A percentile compares a stretch with the other conserved stretches of the same genome.
Conservation (phyloP, 1,284 basidiomycete genomes). For the Leccinum pseudoinsigne region DNA sequence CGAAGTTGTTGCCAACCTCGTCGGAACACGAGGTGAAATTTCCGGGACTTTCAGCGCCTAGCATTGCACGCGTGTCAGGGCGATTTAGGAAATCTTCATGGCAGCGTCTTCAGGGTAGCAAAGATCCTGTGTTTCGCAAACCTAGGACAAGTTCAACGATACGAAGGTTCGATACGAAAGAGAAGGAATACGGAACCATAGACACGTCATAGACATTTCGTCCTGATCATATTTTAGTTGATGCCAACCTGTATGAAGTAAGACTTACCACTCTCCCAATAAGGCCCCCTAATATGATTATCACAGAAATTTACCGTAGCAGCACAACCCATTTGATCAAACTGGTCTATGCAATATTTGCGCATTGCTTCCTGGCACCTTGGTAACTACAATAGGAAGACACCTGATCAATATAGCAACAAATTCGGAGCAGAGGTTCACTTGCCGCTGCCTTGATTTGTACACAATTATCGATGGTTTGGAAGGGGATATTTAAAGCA, state of each 20-base stretch:
- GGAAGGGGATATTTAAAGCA: slow-evolving; percentile 55
- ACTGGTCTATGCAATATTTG: slow-evolving; percentile 49
- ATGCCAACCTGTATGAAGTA: neutral
- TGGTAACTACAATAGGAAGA: slow-evolving; percentile 42
- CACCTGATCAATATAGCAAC: neutral
- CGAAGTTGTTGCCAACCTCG: slow-evolving; percentile 50
- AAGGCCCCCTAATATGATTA: slow-evolving; percentile 49
- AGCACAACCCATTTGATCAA: slow-evolving; percentile 61
- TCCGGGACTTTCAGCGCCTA: slow-evolving; percentile 57
- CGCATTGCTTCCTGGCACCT: slow-evolving; percentile 52
- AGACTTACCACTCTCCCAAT: slow-evolving; percentile 50
- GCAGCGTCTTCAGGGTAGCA: slow-evolving; percentile 55
- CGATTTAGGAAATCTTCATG: slow-evolving; percentile 57
- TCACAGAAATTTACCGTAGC: slow-evolving; percentile 67
- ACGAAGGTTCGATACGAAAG: neutral
- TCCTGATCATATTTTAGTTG: slow-evolving; percentile 34
- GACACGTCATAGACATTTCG: slow-evolving; percentile 73
- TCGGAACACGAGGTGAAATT: slow-evolving; percentile 61
- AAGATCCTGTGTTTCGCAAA: slow-evolving; percentile 49
- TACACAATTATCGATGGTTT: slow-evolving; percentile 56
- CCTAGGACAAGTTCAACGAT: slow-evolving; percentile 31
- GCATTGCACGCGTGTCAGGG: slow-evolving; percentile 49
- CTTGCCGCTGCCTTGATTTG: slow-evolving; percentile 59
- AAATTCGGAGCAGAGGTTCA: slow-evolving; percentile 5
- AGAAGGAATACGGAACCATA: slow-evolving; percentile 42